Conservation (phyloP, 2,329 filamentous ascomycete genomes). For the Ophiostoma novo-ulmi region DNA sequence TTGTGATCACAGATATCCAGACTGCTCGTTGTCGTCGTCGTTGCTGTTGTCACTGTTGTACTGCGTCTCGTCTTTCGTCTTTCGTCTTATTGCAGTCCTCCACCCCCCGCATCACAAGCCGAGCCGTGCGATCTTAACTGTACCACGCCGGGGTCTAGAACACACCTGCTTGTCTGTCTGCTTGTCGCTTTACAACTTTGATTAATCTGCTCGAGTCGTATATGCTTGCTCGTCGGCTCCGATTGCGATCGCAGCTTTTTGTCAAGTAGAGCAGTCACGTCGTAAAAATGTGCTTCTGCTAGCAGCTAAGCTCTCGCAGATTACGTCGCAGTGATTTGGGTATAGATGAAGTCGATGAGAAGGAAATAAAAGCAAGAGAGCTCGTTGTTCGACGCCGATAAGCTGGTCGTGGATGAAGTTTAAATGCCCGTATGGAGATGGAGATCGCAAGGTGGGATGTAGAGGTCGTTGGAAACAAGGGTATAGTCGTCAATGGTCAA, state of each 20-base stretch:
- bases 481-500: neutral
- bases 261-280: neutral
- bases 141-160: constrained; percentile 22
- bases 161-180: neutral
- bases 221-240: constrained; percentile 1
- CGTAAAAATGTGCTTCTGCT: neutral
- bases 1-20: neutral
- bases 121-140: constrained; percentile 34
- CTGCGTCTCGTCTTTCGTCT: neutral
- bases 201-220: neutral
- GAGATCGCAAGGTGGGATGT: neutral
- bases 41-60: neutral
- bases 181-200: neutral
- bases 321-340: neutral
- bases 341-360: neutral
- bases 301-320: neutral
- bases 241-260: neutral
- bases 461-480: neutral
- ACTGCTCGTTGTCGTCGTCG: neutral
- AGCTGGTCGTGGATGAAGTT: neutral
- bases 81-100: constrained; percentile 31
- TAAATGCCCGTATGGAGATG: neutral
- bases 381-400: constrained; percentile 4
- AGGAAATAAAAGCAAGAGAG: constrained; percentile 5
- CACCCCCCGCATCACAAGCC: constrained; percentile 44